Evolutionary conservation across 2,329 filamentous ascomycete genomes (phyloP), one percentile per base, ranked within the genome.

Genomic region (Periconia sp.): DNA sequence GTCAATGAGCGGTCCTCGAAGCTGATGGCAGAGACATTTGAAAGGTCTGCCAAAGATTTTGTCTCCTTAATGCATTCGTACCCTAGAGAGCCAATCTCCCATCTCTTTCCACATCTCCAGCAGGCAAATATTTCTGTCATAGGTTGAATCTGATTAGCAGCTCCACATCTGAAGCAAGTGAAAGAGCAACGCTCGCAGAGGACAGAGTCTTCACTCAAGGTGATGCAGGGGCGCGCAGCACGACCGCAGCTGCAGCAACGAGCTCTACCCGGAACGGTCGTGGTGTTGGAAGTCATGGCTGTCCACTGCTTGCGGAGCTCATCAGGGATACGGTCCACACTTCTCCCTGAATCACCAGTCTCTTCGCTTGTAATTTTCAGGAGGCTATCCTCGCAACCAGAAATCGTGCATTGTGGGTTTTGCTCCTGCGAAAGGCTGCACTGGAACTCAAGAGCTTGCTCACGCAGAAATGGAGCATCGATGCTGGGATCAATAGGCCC

Each of bases 161-260:
- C 31, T 1, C 64, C 66, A 36, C 74, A 77, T 1, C 73, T 59
- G 35, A 75, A 69, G 49, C 74, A 77, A 1, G 60, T 45, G 42
- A 76, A 76, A 4, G 53, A 55, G 49, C 73, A 76, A 13, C 62
- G 60, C 48, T 74, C 73, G 44, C 74, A 77, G 4, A 70, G 42
- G 26, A 46, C 25, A 3, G 21, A 10, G 19, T 15, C 19, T 7
- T 18, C 24, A n/a, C 46, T 31, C 5, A 26, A 6, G 2, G 38
- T 1, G 36, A 31, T n/a, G 44, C 35, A 43, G 0, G 63, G 55
- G 13, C 67, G 38, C 18, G 70, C 67, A 5, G 65, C 57, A 0
- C 56, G 57, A 12, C 52, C 49, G 35, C 73, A 75, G 5, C 48
- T 16, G 5, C 51, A 40, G 47, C 73, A 75, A 34, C 57, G 65